Evolutionary conservation across 768 basidiomycete genomes (phyloP).

Genomic region (Trametes gibbosa): DNA sequence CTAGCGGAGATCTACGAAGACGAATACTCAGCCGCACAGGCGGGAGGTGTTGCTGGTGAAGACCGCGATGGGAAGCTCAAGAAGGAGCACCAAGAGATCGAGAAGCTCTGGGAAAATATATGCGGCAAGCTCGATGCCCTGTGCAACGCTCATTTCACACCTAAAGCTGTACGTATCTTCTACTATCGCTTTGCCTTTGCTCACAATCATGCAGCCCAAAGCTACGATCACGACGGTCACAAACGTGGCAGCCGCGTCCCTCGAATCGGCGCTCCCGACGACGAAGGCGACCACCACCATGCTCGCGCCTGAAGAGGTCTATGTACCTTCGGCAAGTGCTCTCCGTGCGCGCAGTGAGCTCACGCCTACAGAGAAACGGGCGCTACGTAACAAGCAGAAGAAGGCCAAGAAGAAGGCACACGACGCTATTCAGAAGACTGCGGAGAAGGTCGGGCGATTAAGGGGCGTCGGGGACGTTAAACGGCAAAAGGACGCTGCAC

Average conservation of each 20-base stretch:
- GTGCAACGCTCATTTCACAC: conserved; percentile 93
- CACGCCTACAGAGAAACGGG: conserved; percentile 79
- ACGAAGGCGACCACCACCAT: conserved; percentile 70
- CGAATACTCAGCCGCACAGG: conserved; percentile 73
- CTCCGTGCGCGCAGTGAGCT: conserved; percentile 74
- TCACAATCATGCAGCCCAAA: conserved; percentile 63
- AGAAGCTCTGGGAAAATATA: conserved; percentile 79
- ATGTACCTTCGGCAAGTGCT: conserved; percentile 52
- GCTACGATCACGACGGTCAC: conserved; percentile 80
- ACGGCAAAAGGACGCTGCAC: conserved; percentile 81
- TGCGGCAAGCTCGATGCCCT: conserved; percentile 89
- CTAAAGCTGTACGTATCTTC: conserved; percentile 70
- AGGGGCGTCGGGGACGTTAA: conserved; percentile 56
- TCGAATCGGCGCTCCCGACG: conserved; percentile 92
- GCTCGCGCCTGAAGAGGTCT: conserved; percentile 93
- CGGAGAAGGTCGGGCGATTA: conserved; percentile 59
- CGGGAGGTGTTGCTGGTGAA: conserved; percentile 52
- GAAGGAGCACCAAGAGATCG: conserved; percentile 88
- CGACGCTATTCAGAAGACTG: conserved; percentile 58
- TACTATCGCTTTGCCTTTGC: background rate
- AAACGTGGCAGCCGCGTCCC: conserved; percentile 73
- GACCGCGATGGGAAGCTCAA: conserved; percentile 86
- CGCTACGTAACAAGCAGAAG: conserved; percentile 62
- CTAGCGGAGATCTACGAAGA: conserved; percentile 96
- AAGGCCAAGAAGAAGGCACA: conserved; percentile 71